Base-by-base conservation (phyloP, 2,329 filamentous ascomycete species). In the Aspergillus candidus region DNA sequence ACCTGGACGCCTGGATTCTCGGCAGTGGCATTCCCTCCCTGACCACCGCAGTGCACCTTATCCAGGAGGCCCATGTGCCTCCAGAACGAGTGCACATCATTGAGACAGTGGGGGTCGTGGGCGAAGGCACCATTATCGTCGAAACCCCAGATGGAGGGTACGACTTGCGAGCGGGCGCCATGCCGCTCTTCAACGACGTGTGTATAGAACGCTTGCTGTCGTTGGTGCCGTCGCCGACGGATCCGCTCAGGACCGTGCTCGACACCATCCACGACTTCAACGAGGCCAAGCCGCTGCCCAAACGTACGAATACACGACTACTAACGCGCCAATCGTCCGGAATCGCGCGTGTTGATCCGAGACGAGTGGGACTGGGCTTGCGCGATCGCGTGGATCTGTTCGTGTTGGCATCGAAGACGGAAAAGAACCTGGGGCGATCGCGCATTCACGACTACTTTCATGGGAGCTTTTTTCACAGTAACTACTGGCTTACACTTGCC, bases 11-110 rank as follows among this genome's bases (percentile, higher is more conserved):
- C 36, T 68, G 58, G 56, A 62, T 69, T 17, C 52, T 69, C 7
- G 66, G 65, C 22, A 58, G 59, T 4, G 65, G 65, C 14, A 58
- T 67, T 6, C 57, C 65, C 1, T 60, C 63, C 0, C 53, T 69
- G 14, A 59, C 66, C 12, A 56, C 66, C 5, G 60, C 63, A n/a
- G 61, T 61, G 12, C 59, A 67, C 45, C 55, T 68, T 8, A 55
- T 68, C 14, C 50, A 56, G 31, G 65, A 68, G 46, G 63, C 57
- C 13, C 56, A 61, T 34, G 55, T 68, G 34, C 60, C 62, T 0
- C 56, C 64, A 0, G 46, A 52, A 10, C 58, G 58, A 33, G 61
- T 69, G 44, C 64, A 63, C 27, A 59, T 69, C 18, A 49, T 67
- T 34, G 65, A 67, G 43, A 57, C 60, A 15, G 53, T 59, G 11